Conservation (phyloP, 2,329 filamentous ascomycete genomes). For the Coleophoma crateriformis region DNA sequence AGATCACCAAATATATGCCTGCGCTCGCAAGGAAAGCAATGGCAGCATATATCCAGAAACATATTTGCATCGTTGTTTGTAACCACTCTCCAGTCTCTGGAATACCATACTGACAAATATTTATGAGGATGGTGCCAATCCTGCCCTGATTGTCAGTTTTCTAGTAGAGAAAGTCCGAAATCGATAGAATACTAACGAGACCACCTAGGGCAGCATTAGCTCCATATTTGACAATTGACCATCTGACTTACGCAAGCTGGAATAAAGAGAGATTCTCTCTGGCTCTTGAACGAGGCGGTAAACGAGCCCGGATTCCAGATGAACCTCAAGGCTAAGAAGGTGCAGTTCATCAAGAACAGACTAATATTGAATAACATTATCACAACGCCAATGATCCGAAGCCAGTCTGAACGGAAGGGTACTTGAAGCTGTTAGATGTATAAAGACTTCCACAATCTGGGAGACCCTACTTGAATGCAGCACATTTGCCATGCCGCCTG, state of each 20-base stretch:
- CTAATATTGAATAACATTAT: slow-evolving; percentile 59
- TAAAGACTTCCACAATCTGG: background rate
- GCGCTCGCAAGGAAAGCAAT: slow-evolving; percentile 64
- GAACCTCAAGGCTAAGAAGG: slow-evolving; percentile 64
- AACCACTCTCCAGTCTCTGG: slow-evolving; percentile 59
- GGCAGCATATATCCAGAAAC: slow-evolving; percentile 71
- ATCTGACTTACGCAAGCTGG: slow-evolving; percentile 51
- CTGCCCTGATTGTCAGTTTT: slow-evolving; percentile 40
- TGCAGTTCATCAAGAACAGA: slow-evolving; percentile 58
- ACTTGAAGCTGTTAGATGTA: slow-evolving; percentile 27
- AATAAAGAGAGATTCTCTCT: slow-evolving; percentile 73
- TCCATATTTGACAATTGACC: no score
- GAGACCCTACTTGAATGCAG: slow-evolving; percentile 42
- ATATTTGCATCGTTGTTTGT: slow-evolving; percentile 48
- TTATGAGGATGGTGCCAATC: slow-evolving; percentile 71
- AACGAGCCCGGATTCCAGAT: slow-evolving; percentile 65
- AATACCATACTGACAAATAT: slow-evolving; percentile 71
- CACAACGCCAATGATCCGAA: slow-evolving; percentile 51
- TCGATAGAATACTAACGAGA: slow-evolving; percentile 32
- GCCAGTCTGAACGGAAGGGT: slow-evolving; percentile 48
- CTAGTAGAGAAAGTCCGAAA: slow-evolving; percentile 47
- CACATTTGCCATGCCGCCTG: slow-evolving; percentile 51
- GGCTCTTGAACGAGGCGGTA: slow-evolving; percentile 65
- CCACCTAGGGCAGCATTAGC: slow-evolving; percentile 28
- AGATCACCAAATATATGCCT: slow-evolving; percentile 70